Evolutionary conservation across 805 yeast species (phyloP), one percentile per base, ranked within the genome.

Genomic region (Zygotorulaspora danielsina): DNA sequence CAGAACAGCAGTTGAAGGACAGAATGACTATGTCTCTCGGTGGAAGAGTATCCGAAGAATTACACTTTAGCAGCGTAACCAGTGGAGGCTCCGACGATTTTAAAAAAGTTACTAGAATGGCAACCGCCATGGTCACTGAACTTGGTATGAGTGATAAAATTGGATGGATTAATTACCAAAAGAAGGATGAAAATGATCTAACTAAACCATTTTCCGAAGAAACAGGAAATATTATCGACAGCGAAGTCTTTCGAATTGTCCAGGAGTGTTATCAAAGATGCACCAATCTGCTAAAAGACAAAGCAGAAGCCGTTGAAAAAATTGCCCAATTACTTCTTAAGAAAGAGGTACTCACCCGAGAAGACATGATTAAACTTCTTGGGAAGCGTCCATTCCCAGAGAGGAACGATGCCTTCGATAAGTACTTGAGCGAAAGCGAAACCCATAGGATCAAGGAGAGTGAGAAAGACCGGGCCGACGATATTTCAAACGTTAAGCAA

Each of bases 1-100:
- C 82, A 20, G 80, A 81, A 42, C 73, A 78, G 47, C 96, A 93
- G 63, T 75, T 89, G 46, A 72, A 71, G 49, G 95, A 93, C 62
- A 76, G 95, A 49, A 89, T 93, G 95, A 79, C 88, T 19, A 94
- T 93, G 97, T 84, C 97, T 0, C 71, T 93, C 33, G 99, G 97
- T 28, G 99, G 99, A 13, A 76, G 99, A 53, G 97, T 93, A 13
- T 79, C 94, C 26, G 99, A 93, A 65, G 98, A 94, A 65, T 65
- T 93, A 34, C 88, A 90, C 60, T 93, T 93, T 58, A 73, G 78
- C 13, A 78, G 89, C n/a, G 95, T 93, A 7, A 89, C 97, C 5
- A 80, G 94, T 40, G 98, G 99, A 42, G 98, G 96, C 0, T 79
- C 88, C 16, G 96, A 93, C 57, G 99, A 93, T 63, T 89, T 93